Percentiles rank a stretch among this genome's conserved stretches.
phyloP scores from a whole-genome alignment of 1,284 basidiomycete species.

The Sutorius eximius region DNA sequence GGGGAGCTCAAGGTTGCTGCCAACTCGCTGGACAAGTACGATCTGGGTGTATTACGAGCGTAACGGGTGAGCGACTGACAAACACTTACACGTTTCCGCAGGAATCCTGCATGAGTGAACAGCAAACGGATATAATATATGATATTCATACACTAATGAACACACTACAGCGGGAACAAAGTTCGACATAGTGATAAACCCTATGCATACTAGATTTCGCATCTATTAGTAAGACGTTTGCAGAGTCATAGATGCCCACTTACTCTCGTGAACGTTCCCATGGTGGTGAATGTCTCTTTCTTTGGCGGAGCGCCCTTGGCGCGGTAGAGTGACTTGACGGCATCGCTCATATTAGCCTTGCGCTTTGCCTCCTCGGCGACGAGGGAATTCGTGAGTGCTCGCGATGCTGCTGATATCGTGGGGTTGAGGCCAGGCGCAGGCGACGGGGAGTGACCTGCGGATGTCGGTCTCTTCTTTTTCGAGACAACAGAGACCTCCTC shows the following conservation, averaged over 20 bases:
- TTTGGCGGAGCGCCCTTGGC: constrained; percentile 48
- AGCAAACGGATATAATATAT: neutral
- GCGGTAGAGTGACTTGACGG: constrained; percentile 70
- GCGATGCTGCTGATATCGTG: constrained; percentile 55
- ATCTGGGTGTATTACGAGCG: neutral
- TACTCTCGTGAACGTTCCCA: constrained; percentile 79
- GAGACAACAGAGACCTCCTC: constrained; percentile 31
- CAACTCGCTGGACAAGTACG: neutral
- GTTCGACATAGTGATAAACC: neutral
- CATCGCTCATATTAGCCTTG: constrained; percentile 73
- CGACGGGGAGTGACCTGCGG: constrained; percentile 23
- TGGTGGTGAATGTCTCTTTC: constrained; percentile 82
- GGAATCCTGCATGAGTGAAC: neutral
- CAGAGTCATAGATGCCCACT: constrained; percentile 32
- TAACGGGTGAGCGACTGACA: neutral
- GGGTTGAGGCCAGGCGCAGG: constrained; percentile 47
- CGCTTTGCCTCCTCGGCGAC: constrained; percentile 73
- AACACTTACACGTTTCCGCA: neutral
- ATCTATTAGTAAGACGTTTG: constrained; percentile 1
- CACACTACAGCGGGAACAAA: constrained; percentile 3
- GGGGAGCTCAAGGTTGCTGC: neutral
- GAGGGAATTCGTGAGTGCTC: constrained; percentile 61
- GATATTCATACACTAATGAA: constrained; percentile 12
- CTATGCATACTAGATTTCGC: constrained; percentile 21
- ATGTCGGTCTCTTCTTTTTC: constrained; percentile 47